Conservation (phyloP, 495 filamentous ascomycete species). For the Delitschia confertaspora region DNA sequence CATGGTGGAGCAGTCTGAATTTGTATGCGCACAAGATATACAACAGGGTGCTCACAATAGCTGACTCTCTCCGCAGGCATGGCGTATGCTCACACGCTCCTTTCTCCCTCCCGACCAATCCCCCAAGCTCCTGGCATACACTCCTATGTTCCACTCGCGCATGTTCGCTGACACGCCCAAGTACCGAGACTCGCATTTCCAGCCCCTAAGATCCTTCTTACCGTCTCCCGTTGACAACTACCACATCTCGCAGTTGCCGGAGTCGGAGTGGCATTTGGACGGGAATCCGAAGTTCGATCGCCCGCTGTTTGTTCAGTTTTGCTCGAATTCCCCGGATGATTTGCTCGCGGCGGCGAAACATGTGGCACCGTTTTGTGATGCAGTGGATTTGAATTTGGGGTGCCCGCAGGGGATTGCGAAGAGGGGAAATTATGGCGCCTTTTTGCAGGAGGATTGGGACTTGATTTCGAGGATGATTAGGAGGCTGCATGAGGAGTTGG, state of each 20-base stretch:
- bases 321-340: constrained; percentile 75
- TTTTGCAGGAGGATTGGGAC: constrained; percentile 86
- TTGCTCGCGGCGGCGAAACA: constrained; percentile 66
- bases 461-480: constrained; percentile 72
- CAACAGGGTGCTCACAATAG: constrained; percentile 20
- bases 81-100: constrained; percentile 88
- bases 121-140: constrained; percentile 29
- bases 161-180: constrained; percentile 66
- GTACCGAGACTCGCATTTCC: constrained; percentile 69
- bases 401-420: constrained; percentile 94
- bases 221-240: constrained; percentile 24
- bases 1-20: constrained; percentile 98
- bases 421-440: constrained; percentile 85
- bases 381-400: constrained; percentile 93
- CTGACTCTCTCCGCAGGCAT: constrained; percentile 52
- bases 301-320: constrained; percentile 93
- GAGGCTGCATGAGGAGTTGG: constrained; percentile 59
- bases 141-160: constrained; percentile 78
- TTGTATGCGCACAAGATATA: constrained; percentile 51
- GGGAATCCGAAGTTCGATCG: constrained; percentile 76
- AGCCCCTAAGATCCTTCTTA: constrained; percentile 48
- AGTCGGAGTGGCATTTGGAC: constrained; percentile 49
- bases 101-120: constrained; percentile 59
- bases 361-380: constrained; percentile 79
- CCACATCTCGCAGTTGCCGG: constrained; percentile 9